Conservation (phyloP, 73 alveolate species). For the Tetrahymena elliotti region DNA sequence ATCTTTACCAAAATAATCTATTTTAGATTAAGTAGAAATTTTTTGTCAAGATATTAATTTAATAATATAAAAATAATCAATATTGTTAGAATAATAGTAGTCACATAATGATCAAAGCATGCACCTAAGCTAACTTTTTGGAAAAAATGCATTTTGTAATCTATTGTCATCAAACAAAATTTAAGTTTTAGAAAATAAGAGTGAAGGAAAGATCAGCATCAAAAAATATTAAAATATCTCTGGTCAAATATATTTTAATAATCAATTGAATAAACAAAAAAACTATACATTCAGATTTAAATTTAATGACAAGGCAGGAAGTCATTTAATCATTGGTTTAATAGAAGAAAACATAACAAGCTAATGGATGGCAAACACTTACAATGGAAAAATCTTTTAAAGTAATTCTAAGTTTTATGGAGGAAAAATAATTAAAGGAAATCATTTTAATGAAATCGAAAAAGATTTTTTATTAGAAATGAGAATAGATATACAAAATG, state of each 20-base stretch:
- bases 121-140: background rate
- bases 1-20: background rate
- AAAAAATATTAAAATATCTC: no score
- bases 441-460: no score
- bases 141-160: background rate
- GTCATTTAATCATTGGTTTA: background rate
- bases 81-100: no score
- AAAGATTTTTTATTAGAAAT: no score
- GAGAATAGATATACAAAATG: no score
- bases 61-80: no score
- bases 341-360: background rate
- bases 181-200: background rate
- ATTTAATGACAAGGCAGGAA: background rate
- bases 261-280: no score
- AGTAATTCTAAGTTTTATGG: background rate
- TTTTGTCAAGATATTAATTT: no score
- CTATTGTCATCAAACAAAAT: background rate
- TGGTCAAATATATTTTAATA: background rate
- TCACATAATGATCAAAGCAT: background rate
- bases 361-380: background rate
- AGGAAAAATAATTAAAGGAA: no score
- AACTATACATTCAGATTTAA: background rate
- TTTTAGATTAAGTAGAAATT: background rate
- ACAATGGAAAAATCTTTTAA: background rate
- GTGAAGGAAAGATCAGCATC: background rate